Evolutionary conservation across 345 rosid genomes (phyloP).

Genomic region (Camelina sativa): DNA sequence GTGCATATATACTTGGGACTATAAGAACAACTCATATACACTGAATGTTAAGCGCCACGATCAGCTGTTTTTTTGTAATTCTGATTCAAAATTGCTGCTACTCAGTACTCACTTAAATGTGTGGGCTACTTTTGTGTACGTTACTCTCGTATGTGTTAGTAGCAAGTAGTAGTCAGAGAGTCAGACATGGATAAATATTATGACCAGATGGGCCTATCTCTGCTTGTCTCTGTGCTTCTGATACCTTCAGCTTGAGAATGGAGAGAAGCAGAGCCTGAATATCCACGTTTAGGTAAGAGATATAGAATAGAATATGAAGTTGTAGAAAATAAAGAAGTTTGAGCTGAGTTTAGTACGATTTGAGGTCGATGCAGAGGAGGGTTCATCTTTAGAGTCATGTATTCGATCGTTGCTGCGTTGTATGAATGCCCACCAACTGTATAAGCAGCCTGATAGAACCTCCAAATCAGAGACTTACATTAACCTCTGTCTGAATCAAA

Average conservation of each 20-base stretch:
- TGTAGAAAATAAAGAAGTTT: conserved; percentile 13
- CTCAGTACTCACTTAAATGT: neutral
- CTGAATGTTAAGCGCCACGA: neutral
- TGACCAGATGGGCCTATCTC: conserved; percentile 52
- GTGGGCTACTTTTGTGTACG: neutral
- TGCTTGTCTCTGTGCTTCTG: conserved; percentile 72
- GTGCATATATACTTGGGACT: neutral
- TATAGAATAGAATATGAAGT: conserved; percentile 51
- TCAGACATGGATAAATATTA: no score
- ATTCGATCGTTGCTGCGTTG: conserved; percentile 80
- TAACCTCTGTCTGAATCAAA: conserved; percentile 32
- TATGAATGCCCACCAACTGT: conserved; percentile 92
- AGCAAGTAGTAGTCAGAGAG: no score
- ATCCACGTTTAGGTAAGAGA: conserved; percentile 48
- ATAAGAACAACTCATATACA: no score
- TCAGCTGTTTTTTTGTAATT: neutral
- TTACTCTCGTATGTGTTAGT: no score
- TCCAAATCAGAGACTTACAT: conserved; percentile 18
- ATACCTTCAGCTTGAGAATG: conserved; percentile 75
- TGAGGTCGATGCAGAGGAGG: conserved; percentile 89
- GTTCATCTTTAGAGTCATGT: conserved; percentile 77
- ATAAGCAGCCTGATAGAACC: conserved; percentile 74
- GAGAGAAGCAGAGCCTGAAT: conserved; percentile 86
- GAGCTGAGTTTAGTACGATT: conserved; percentile 53
- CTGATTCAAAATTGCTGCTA: neutral